phyloP scores from a whole-genome alignment of 495 filamentous ascomycete species.

The Penicillium cosmopolitanum region DNA sequence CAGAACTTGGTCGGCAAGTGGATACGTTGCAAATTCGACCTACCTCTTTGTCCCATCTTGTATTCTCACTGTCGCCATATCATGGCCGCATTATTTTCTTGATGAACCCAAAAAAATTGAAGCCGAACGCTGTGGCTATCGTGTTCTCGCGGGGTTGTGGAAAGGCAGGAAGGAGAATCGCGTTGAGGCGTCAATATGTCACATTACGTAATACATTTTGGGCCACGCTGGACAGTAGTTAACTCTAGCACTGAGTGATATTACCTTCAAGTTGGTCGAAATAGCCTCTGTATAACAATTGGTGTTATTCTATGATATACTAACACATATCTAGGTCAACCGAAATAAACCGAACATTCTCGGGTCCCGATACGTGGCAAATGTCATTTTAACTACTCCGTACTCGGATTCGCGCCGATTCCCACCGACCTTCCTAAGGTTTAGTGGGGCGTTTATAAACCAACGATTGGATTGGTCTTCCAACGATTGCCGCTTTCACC shows the following conservation, averaged over 20 bases:
- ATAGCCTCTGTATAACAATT: no score
- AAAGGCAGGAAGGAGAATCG: neutral
- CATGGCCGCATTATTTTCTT: neutral
- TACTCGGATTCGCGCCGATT: neutral
- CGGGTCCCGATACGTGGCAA: no score
- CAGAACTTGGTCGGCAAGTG: neutral
- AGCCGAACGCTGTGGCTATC: neutral
- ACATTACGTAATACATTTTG: constrained; percentile 1
- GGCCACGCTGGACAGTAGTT: no score
- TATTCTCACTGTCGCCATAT: neutral
- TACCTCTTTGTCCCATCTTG: constrained; percentile 3
- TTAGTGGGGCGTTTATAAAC: neutral
- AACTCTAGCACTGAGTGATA: no score
- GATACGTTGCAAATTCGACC: neutral
- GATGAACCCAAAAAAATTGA: neutral
- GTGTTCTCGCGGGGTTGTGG: neutral
- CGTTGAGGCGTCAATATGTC: neutral
- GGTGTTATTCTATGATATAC: no score
- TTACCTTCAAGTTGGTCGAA: no score
- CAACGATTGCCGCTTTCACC: neutral
- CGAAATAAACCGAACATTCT: no score
- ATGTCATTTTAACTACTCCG: no score
- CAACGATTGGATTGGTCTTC: neutral
- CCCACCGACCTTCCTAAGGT: neutral
- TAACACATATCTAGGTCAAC: no score